Conservation (phyloP, 441 rosid species). For the Isatis lusitanica region DNA sequence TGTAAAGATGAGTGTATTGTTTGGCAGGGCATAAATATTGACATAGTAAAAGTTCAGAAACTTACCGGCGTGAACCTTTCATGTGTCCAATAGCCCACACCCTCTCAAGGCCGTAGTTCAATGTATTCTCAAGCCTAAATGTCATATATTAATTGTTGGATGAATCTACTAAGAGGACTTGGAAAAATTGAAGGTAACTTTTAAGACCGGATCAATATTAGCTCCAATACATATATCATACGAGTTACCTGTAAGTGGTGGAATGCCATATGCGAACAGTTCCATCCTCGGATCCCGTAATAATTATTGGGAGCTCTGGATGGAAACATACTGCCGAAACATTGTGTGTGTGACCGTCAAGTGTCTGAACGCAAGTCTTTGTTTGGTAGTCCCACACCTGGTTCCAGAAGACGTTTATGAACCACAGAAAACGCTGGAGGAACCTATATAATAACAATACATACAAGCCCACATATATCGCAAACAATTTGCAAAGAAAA, state of each 20-base stretch:
- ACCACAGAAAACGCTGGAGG: constrained; percentile 18
- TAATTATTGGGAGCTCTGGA: constrained; percentile 79
- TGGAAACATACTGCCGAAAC: constrained; percentile 78
- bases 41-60: constrained; percentile 10
- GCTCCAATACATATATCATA: constrained; percentile 5
- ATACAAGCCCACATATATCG: constrained; percentile 14
- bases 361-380: constrained; percentile 73
- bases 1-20: constrained; percentile 7
- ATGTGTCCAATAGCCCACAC: constrained; percentile 85
- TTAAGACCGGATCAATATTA: neutral
- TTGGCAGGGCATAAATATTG: neutral
- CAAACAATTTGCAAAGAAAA: constrained; percentile 15
- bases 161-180: neutral
- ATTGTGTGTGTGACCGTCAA: constrained; percentile 87
- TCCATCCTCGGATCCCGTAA: constrained; percentile 90
- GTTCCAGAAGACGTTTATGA: constrained; percentile 24
- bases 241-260: constrained; percentile 67
- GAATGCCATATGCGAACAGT: constrained; percentile 81
- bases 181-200: neutral
- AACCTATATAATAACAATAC: constrained; percentile 3
- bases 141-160: constrained; percentile 11
- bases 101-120: constrained; percentile 87
- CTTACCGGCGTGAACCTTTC: constrained; percentile 80
- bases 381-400: constrained; percentile 93
- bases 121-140: constrained; percentile 85